Evolutionary conservation across 176 grass and related monocot species (phyloP).

Genomic region (barley (Hordeum vulgare)): DNA sequence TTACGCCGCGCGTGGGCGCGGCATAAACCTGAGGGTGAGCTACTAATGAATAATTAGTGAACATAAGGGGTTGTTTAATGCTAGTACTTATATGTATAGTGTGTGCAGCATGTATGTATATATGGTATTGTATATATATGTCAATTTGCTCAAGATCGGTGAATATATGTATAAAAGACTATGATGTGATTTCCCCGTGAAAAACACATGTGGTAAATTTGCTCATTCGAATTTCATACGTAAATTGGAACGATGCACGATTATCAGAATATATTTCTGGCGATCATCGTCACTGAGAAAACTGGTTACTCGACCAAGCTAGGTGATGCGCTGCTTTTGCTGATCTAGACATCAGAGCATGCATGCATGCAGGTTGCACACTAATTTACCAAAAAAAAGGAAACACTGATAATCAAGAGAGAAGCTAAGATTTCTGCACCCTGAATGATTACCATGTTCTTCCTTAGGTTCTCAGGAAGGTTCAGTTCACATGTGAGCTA

Average conservation of each 20-base stretch:
- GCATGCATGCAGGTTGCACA: too few species aligned
- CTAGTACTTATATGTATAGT: not conserved
- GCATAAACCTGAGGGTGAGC: not conserved
- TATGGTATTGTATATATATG: not conserved
- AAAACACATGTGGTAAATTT: not conserved
- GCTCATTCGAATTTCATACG: not conserved
- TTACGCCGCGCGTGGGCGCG: not conserved
- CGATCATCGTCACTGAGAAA: not conserved
- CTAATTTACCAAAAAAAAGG: too few species aligned
- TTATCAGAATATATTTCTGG: not conserved
- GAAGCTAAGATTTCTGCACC: not conserved
- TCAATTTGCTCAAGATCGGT: conserved; percentile 7
- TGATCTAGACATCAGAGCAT: not conserved
- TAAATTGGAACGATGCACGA: too few species aligned
- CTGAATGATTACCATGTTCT: not conserved
- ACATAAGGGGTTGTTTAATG: not conserved
- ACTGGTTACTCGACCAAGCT: not conserved
- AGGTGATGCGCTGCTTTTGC: not conserved
- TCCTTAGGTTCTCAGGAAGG: not conserved
- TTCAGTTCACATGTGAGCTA: not conserved
- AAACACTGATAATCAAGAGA: too few species aligned
- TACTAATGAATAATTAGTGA: conserved; percentile 19
- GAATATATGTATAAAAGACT: not conserved
- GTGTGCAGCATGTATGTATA: not conserved
- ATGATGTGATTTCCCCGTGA: not conserved